These are phyloP conservation scores for Cryphonectria nitschkei DNA, from an alignment of 2,329 filamentous ascomycete genomes.

Conservation along the genomic window DNA sequence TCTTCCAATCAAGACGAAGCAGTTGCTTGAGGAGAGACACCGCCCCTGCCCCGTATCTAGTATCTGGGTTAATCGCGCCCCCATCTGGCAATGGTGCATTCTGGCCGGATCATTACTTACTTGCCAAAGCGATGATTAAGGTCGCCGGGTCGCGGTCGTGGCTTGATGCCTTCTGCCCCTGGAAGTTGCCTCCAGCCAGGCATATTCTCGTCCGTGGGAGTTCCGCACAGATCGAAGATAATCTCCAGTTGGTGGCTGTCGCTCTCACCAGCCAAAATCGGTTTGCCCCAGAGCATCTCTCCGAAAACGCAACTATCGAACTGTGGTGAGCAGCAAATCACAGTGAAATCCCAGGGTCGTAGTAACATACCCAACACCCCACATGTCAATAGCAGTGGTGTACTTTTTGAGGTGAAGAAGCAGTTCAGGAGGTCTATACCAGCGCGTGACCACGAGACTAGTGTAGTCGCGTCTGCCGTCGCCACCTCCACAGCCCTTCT, in stretches of 20 bases:
- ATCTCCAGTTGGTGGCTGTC: slow-evolving; percentile 89
- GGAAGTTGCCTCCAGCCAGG: slow-evolving; percentile 85
- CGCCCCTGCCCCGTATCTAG: slow-evolving; percentile 68
- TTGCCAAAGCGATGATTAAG: slow-evolving; percentile 76
- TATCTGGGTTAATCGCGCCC: slow-evolving; percentile 21
- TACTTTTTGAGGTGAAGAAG: slow-evolving; percentile 86
- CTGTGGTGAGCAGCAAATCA: slow-evolving; percentile 31
- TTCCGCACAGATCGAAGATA: slow-evolving; percentile 91
- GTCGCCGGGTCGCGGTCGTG: slow-evolving; percentile 65
- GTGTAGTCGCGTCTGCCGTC: slow-evolving; percentile 91
- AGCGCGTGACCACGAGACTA: slow-evolving; percentile 92
- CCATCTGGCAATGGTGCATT: neutral
- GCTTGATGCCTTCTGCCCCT: slow-evolving; percentile 74
- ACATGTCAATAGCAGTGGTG: slow-evolving; percentile 97
- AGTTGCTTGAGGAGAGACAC: slow-evolving; percentile 82
- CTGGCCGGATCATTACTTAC: slow-evolving; percentile 39
- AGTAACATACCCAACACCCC: slow-evolving; percentile 83
- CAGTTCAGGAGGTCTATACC: slow-evolving; percentile 95
- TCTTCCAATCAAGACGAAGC: slow-evolving; percentile 85
- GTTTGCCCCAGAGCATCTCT: slow-evolving; percentile 94
- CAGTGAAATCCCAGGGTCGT: too few relatives aligned
- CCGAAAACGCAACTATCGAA: slow-evolving; percentile 84
- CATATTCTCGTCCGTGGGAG: slow-evolving; percentile 89
- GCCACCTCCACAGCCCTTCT: slow-evolving; percentile 77
- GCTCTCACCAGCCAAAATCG: slow-evolving; percentile 87